Evolutionary conservation across 2,329 filamentous ascomycete species (phyloP).

Genomic region (Aspergillus sojae): DNA sequence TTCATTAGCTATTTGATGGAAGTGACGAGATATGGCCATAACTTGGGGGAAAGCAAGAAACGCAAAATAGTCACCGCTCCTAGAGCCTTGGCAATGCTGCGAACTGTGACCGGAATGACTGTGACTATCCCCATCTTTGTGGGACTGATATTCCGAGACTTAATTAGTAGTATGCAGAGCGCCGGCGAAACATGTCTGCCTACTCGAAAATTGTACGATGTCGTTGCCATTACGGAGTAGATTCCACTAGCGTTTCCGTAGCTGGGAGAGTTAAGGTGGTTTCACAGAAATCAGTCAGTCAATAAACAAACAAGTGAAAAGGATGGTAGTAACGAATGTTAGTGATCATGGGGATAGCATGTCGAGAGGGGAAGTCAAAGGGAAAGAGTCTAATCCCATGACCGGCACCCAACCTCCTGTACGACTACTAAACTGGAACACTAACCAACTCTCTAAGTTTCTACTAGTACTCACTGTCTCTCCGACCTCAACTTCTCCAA

Average conservation of each 20-base stretch:
- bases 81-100: slow-evolving; percentile 6
- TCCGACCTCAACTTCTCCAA: not conserved
- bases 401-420: not conserved
- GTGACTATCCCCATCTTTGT: not conserved
- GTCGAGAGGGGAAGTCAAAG: not conserved
- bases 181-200: not conserved
- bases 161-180: not conserved
- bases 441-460: not conserved
- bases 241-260: not conserved
- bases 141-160: not conserved
- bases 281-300: not conserved
- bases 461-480: not conserved
- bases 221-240: not conserved
- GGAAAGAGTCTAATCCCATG: not conserved
- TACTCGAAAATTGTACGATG: not conserved
- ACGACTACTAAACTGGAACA: not conserved
- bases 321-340: not conserved
- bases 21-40: not conserved
- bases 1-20: not conserved
- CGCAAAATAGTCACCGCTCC: not conserved
- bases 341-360: not conserved
- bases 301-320: not conserved
- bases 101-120: not conserved
- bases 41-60: not conserved
- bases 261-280: not conserved